Conservation (phyloP, 495 filamentous ascomycete genomes). For the Trichocladium antarcticum region DNA sequence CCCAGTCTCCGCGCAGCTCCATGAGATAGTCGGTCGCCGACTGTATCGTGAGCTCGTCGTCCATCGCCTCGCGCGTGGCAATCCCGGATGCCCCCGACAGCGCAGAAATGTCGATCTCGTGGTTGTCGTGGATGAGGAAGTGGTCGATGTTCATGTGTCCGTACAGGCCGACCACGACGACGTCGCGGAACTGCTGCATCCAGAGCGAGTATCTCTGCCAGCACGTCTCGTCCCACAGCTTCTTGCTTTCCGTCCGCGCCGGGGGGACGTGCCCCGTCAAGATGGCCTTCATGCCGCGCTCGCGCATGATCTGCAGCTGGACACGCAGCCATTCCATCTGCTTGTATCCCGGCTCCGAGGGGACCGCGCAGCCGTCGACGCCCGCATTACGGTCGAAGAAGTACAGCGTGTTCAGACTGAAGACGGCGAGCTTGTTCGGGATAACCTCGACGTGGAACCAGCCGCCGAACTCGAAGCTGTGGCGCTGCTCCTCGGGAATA, state of each 20-base stretch:
- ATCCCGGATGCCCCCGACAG: slow-evolving; percentile 34
- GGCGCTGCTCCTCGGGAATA: slow-evolving; percentile 86
- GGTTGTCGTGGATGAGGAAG: slow-evolving; percentile 83
- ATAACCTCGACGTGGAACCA: slow-evolving; percentile 94
- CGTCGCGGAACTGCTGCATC: slow-evolving; percentile 80
- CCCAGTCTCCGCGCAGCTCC: slow-evolving; percentile 68
- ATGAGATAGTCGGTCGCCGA: slow-evolving; percentile 68
- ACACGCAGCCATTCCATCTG: slow-evolving; percentile 96
- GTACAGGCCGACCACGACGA: slow-evolving; percentile 66
- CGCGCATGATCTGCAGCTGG: slow-evolving; percentile 71
- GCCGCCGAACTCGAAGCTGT: slow-evolving; percentile 82
- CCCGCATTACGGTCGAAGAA: slow-evolving; percentile 88
- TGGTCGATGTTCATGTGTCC: slow-evolving; percentile 99
- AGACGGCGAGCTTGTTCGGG: slow-evolving; percentile 71
- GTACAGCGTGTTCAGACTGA: slow-evolving; percentile 95
- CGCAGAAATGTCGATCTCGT: slow-evolving; percentile 53
- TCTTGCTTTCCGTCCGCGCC: slow-evolving; percentile 70
- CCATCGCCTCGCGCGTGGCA: slow-evolving; percentile 26
- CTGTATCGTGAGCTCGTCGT: slow-evolving; percentile 48
- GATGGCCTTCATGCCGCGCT: slow-evolving; percentile 86
- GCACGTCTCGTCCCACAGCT: slow-evolving; percentile 80
- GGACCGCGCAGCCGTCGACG: slow-evolving; percentile 73
- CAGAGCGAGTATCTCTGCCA: slow-evolving; percentile 97
- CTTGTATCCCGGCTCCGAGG: slow-evolving; percentile 75
- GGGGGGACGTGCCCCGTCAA: slow-evolving; percentile 91